These are phyloP conservation scores for Yamadazyma atmosphaerica DNA, from an alignment of 1,139 yeast genomes.

Conservation along the genomic window DNA sequence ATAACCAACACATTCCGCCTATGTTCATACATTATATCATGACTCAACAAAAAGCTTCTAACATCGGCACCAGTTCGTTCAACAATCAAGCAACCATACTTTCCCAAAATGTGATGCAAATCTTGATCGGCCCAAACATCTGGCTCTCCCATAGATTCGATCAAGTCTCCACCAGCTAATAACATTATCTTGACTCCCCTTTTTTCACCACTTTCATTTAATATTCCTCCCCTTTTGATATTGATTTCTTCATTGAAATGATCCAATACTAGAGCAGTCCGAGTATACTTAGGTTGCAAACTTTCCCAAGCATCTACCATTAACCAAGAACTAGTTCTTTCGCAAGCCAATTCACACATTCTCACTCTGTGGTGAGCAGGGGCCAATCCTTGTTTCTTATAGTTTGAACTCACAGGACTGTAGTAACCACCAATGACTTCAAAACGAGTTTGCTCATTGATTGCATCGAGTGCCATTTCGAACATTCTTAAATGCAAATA, in stretches of 20 bases:
- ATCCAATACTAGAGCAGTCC: conserved; percentile 94
- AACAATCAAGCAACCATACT: conserved; percentile 93
- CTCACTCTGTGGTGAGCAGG: conserved; percentile 86
- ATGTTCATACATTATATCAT: conserved; percentile 97
- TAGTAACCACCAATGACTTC: conserved; percentile 97
- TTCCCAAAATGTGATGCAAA: conserved; percentile 90
- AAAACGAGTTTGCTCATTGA: conserved; percentile 85
- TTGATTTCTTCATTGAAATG: conserved; percentile 96
- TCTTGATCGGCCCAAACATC: conserved; percentile 98
- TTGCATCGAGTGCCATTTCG: conserved; percentile 97
- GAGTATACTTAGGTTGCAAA: conserved; percentile 82
- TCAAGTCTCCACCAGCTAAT: conserved; percentile 95
- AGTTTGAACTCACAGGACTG: conserved; percentile 95
- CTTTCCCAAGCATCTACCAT: conserved; percentile 99
- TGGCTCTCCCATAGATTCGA: conserved; percentile 99
- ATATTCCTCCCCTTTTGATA: conserved; percentile 84
- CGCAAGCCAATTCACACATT: conserved; percentile 98
- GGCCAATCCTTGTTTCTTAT: conserved; percentile 91
- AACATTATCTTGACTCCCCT: conserved; percentile 94
- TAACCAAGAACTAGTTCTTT: conserved; percentile 93
- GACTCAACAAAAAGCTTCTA: conserved; percentile 83
- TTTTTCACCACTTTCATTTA: conserved; percentile 67
- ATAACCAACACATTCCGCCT: conserved; percentile 90
- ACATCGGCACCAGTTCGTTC: conserved; percentile 98
- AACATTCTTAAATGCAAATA: conserved; percentile 94